Evolutionary conservation across 2,329 filamentous ascomycete species (phyloP).

Genomic region (Talaromyces sp.): DNA sequence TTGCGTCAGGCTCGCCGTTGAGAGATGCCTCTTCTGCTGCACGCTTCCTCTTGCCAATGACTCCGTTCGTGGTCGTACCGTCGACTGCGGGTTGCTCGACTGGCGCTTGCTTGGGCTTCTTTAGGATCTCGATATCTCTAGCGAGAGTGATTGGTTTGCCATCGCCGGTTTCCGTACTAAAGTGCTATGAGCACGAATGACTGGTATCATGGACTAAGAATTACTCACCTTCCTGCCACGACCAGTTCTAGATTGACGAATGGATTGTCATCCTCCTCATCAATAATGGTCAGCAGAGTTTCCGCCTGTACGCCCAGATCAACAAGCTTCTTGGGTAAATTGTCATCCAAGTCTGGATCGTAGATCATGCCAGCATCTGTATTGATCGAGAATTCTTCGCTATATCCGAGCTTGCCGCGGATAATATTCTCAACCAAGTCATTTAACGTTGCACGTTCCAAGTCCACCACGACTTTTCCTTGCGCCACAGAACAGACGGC

Average conservation of each 20-base stretch:
- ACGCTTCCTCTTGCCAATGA: conserved; percentile 45
- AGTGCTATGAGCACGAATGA: conserved; percentile 21
- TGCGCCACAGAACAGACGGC: conserved; percentile 77
- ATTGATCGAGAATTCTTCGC: conserved; percentile 75
- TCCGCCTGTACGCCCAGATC: conserved; percentile 74
- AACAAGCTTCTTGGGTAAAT: conserved; percentile 72
- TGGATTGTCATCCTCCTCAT: conserved; percentile 66
- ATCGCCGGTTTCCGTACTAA: conserved; percentile 32
- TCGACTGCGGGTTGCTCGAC: conserved; percentile 31
- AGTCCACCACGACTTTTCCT: conserved; percentile 65
- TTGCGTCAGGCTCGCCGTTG: conserved; percentile 43
- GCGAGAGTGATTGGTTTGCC: conserved; percentile 44
- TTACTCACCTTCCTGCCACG: conserved; percentile 32
- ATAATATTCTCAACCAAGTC: conserved; percentile 77
- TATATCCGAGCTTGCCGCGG: conserved; percentile 69
- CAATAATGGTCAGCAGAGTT: conserved; percentile 79
- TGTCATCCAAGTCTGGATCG: conserved; percentile 84
- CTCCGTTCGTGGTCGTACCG: conserved; percentile 24
- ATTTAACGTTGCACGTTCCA: conserved; percentile 69
- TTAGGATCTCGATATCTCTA: conserved; percentile 47
- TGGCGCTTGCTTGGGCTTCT: conserved; percentile 44
- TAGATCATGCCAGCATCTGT: conserved; percentile 78
- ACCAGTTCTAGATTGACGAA: conserved; percentile 78
- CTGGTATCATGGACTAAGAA: background rate
- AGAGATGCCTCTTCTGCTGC: conserved; percentile 44